These are phyloP conservation scores for Fonsecaea erecta DNA, from an alignment of 2,329 filamentous ascomycete genomes.

Conservation along the genomic window DNA sequence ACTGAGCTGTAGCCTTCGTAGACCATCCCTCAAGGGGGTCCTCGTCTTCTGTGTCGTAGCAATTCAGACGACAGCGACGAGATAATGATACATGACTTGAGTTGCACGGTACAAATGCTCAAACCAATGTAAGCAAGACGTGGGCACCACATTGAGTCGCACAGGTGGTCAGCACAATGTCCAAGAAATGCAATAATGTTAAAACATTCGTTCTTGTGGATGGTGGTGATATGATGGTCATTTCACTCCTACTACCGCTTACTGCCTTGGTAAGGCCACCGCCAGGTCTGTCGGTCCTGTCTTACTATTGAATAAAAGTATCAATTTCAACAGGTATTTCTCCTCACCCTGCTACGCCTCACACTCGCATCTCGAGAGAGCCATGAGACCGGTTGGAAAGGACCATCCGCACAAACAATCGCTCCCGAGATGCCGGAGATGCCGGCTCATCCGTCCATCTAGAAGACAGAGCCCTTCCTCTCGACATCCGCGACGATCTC, in stretches of 20 bases:
- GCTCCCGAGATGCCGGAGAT: not conserved
- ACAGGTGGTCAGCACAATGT: not conserved
- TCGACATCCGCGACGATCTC: constrained; percentile 41
- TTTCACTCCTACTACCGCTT: not conserved
- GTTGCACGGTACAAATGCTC: no score
- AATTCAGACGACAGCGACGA: no score
- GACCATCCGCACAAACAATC: not conserved
- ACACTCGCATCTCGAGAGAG: not conserved
- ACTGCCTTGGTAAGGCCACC: not conserved
- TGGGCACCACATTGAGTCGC: not conserved
- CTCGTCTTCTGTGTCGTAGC: no score
- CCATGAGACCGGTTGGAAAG: not conserved
- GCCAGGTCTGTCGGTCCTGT: constrained; percentile 3
- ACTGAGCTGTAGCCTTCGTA: no score
- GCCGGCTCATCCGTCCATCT: constrained; percentile 8
- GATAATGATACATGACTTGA: no score
- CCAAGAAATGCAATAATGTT: not conserved
- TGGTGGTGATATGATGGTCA: not conserved
- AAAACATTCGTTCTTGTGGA: not conserved
- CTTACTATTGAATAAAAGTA: not conserved
- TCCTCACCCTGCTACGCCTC: not conserved
- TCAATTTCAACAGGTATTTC: not conserved
- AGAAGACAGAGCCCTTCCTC: constrained; percentile 42
- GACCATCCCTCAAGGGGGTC: no score
- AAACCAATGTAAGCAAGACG: no score